Conservation (phyloP, 495 filamentous ascomycete species). For the Usnea hakonensis region DNA sequence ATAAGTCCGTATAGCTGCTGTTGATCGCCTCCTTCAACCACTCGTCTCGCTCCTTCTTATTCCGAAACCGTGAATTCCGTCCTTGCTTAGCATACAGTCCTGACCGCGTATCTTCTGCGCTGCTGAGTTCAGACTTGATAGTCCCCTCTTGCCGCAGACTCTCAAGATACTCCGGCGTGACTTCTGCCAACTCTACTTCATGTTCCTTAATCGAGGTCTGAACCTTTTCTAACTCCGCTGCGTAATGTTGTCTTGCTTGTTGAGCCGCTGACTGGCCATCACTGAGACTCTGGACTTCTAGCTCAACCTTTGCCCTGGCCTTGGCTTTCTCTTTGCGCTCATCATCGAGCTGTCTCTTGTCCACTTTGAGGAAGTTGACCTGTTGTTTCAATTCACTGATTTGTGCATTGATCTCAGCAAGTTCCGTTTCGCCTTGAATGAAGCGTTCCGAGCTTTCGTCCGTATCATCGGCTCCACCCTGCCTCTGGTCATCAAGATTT, state of each 20-base stretch:
- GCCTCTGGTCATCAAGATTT: constrained; percentile 71
- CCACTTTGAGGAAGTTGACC: constrained; percentile 78
- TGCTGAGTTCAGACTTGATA: constrained; percentile 60
- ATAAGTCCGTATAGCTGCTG: constrained; percentile 66
- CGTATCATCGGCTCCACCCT: constrained; percentile 71
- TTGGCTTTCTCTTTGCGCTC: constrained; percentile 76
- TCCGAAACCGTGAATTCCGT: constrained; percentile 79
- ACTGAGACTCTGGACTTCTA: constrained; percentile 70
- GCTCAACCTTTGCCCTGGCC: constrained; percentile 70
- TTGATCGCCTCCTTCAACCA: constrained; percentile 75
- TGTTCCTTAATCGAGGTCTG: constrained; percentile 65
- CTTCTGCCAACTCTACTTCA: constrained; percentile 62
- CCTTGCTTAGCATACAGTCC: constrained; percentile 91
- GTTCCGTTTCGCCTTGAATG: constrained; percentile 69
- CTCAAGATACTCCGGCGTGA: constrained; percentile 66
- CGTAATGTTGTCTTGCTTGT: constrained; percentile 58
- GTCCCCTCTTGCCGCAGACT: constrained; percentile 64
- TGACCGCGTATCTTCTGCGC: constrained; percentile 66
- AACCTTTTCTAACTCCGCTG: constrained; percentile 65
- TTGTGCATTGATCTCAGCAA: constrained; percentile 65
- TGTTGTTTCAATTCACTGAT: constrained; percentile 73
- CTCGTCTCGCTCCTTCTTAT: constrained; percentile 77
- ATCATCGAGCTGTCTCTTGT: constrained; percentile 79
- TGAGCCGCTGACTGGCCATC: constrained; percentile 76
- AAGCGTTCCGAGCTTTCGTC: constrained; percentile 75